Base-by-base conservation (phyloP, 2,329 filamentous ascomycete genomes). In the Colletotrichum coccodes region DNA sequence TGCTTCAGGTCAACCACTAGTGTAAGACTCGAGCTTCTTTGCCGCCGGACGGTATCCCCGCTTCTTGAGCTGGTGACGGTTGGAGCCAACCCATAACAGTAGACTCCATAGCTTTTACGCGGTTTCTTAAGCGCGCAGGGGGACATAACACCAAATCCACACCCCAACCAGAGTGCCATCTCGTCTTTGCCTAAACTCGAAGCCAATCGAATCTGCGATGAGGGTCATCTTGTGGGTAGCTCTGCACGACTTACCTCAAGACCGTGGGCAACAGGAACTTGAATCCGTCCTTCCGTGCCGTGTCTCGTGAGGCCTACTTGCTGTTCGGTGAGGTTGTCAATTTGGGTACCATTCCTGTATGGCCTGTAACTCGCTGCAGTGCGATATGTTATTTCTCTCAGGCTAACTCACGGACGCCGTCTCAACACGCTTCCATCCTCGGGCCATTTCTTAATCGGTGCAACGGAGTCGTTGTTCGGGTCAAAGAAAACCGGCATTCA, bases 361-460 rank as follows among this genome's bases (percentile, higher is more conserved):
- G 50, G 32, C 42, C n/a, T 52, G 46, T 7, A 47, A 47, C 54
- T 30, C 53, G 64, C 46, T 68, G 63, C 42, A 54, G 46, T 59
- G 68, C 58, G 53, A 18, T n/a, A 32, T 70, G 67, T 53, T 52
- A 64, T 64, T 59, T 60, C 42, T 56, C 59, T 68, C 64, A 70
- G 59, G 59, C 64, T 68, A 69, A 69, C 66, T 68, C 65, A 68
- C 61, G 61, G 49, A 47, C 65, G 54, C 65, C 65, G 12, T 66
- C 49, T 34, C 40, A 42, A 44, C 11, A 16, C 11, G 36, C 9
- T 18, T 28, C 42, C 40, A 44, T 50, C 53, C 30, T 47, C 18
- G 47, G 36, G 46, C 30, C 58, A 38, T n/a, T 23, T 52, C 49
- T 30, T 11, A 44, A 38, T 40, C 32, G 53, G 26, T 32, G 53